A percentile compares a stretch with the other conserved stretches of the same genome.
Conservation (phyloP, 371 early-diverging fungal species). For the Syncephalastrum racemosum region DNA sequence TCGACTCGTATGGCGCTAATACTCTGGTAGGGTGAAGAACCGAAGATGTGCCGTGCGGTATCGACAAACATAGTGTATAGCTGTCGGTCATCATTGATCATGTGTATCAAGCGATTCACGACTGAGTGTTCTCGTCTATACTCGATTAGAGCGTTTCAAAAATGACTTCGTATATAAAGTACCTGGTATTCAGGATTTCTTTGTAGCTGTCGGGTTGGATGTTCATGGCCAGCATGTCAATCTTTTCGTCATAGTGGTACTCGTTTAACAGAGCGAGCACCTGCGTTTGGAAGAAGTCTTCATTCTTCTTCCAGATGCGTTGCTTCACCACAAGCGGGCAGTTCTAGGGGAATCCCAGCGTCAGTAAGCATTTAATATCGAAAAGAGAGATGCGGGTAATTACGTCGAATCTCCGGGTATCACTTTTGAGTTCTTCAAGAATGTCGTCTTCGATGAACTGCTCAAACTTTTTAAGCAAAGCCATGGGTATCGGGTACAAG, state of each 20-base stretch:
- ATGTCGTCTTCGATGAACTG: conserved; percentile 49
- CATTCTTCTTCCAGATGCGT: conserved; percentile 53
- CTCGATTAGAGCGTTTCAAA: too few relatives aligned
- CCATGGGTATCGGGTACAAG: conserved; percentile 66
- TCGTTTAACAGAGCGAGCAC: conserved; percentile 39
- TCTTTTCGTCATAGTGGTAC: conserved; percentile 43
- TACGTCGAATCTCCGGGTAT: conserved; percentile 52
- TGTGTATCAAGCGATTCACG: conserved; percentile 44
- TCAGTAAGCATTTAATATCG: background rate
- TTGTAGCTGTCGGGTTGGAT: conserved; percentile 48
- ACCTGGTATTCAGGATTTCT: conserved; percentile 52
- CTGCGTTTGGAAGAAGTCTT: conserved; percentile 38
- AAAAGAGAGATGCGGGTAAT: background rate
- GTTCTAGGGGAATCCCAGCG: conserved; percentile 12
- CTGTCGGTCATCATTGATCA: conserved; percentile 54
- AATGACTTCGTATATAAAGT: background rate
- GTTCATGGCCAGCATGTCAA: conserved; percentile 50
- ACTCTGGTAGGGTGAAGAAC: conserved; percentile 56
- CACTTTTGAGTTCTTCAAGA: conserved; percentile 44
- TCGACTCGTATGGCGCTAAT: conserved; percentile 71
- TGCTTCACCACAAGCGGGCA: conserved; percentile 45
- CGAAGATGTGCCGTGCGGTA: conserved; percentile 58
- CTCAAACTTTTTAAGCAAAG: conserved; percentile 58
- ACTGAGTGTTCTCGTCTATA: conserved; percentile 57
- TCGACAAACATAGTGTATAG: conserved; percentile 61